Conservation (phyloP, 2,329 filamentous ascomycete species). For the Curvularia verruculosa region DNA sequence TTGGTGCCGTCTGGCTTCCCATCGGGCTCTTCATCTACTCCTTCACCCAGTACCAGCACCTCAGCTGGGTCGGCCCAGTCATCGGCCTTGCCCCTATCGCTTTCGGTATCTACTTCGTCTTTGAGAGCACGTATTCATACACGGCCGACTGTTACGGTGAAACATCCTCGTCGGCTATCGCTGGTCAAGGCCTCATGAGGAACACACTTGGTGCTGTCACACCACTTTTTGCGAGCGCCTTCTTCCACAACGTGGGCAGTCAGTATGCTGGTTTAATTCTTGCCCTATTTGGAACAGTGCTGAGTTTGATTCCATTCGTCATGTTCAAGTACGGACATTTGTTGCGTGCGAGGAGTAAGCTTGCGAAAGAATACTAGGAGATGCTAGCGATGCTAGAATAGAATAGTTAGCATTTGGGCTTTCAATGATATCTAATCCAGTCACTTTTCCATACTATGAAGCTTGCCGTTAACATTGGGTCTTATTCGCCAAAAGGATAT, state of each 20-base stretch:
- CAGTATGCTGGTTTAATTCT: slow-evolving; percentile 60
- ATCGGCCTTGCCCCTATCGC: slow-evolving; percentile 59
- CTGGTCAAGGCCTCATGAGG: slow-evolving; percentile 60
- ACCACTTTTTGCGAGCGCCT: slow-evolving; percentile 59
- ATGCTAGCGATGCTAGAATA: background rate
- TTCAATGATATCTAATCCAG: background rate
- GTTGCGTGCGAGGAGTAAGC: slow-evolving; percentile 50
- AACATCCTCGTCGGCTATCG: slow-evolving; percentile 53
- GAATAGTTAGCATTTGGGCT: background rate
- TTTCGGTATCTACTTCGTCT: slow-evolving; percentile 61
- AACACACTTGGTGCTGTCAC: slow-evolving; percentile 61
- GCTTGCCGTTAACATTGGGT: background rate
- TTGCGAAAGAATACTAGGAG: slow-evolving; percentile 41
- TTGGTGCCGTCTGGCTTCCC: slow-evolving; percentile 41
- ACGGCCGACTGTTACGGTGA: slow-evolving; percentile 61
- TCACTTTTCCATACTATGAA: background rate
- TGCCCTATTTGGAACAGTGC: slow-evolving; percentile 53
- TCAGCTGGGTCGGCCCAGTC: slow-evolving; percentile 58
- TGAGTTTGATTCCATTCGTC: slow-evolving; percentile 53
- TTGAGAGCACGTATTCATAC: slow-evolving; percentile 56
- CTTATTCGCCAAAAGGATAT: background rate
- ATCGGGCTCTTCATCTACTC: slow-evolving; percentile 55
- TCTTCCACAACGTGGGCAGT: slow-evolving; percentile 61
- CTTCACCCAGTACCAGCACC: slow-evolving; percentile 59
- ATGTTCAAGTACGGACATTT: slow-evolving; percentile 53